Conservation (phyloP, 768 basidiomycete genomes). For the Pilatotrama ljubarskyi region DNA sequence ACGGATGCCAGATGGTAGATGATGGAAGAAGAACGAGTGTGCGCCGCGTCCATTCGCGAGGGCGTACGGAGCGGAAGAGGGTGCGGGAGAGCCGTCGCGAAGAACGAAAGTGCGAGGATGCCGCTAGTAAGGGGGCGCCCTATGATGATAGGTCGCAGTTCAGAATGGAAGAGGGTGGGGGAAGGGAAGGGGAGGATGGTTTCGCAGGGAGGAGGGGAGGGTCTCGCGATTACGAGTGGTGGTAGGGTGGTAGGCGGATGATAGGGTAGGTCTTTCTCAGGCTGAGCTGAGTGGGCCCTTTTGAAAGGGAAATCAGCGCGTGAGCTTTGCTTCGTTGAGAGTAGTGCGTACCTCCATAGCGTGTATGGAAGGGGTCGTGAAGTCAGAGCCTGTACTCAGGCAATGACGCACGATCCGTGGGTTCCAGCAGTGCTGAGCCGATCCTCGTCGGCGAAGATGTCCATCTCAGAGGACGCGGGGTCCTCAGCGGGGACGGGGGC, state of each 20-base stretch:
- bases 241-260: slow-evolving; percentile 13
- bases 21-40: slow-evolving; percentile 13
- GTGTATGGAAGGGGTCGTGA: not conserved
- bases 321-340: not conserved
- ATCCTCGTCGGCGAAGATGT: slow-evolving; percentile 21
- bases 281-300: slow-evolving; percentile 1
- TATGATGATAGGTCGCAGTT: not conserved
- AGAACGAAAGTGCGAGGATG: slow-evolving; percentile 6
- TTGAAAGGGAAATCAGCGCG: not conserved
- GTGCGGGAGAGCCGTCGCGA: slow-evolving; percentile 8
- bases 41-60: not conserved
- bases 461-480: slow-evolving; percentile 11
- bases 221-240: slow-evolving; percentile 17
- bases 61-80: not conserved
- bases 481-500: slow-evolving; percentile 20
- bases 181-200: not conserved
- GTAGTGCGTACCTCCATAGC: not conserved
- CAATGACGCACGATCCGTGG: slow-evolving; percentile 15
- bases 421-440: not conserved
- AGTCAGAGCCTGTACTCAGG: slow-evolving; percentile 1
- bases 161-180: not conserved
- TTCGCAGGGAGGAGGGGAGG: not conserved
- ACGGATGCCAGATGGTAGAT: not conserved
- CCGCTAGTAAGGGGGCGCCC: not conserved
- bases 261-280: slow-evolving; percentile 15